Evolutionary conservation across 768 basidiomycete species (phyloP), one percentile per base, ranked within the genome.

Genomic region (Psilocybe cyanescens): DNA sequence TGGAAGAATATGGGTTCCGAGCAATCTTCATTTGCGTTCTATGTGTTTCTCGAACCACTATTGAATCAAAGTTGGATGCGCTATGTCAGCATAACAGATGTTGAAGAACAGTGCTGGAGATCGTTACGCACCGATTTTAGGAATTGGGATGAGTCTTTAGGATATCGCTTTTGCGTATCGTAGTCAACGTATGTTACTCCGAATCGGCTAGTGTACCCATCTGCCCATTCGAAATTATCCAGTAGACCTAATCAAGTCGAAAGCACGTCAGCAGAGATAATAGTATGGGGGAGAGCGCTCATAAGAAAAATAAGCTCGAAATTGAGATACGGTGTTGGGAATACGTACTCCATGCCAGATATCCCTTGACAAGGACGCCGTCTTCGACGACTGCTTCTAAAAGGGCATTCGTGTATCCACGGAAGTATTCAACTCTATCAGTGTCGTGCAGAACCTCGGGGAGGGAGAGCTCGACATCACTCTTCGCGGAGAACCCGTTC

Each of bases 171-270:
- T 72, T 85, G 88, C 2, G 86, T 88, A 45, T 79, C 71, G 71
- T 86, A 89, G 72, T 90, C 83, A 45, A 91, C 84, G 69, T 89
- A 86, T 8, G 86, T 89, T 49, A 88, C 81, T 12, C 88, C 88
- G 66, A 91, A 91, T 5, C 89, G 84, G 3, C 85, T 85, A 37
- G 72, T 74, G 64, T 88, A 88, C 7, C 89, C 87, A 61, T 90
- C 88, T 19, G 86, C 84, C 87, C 89, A 88, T 71, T 90, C 89
- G 59, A 89, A 88, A 69, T 89, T 89, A 66, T 89, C 87, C 59
- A 90, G 66, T 48, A 90, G 75, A 73, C 86, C 85, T 86, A n/a
- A 4, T 44, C 7, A 16, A 11, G 31, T 28, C 16, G 49, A 30
- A 39, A 14, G 37, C 24, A 24, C 2, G 24, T 24, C 24, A 24